Conservation (phyloP, 306 rosid species). For the Clitoria ternatea region DNA sequence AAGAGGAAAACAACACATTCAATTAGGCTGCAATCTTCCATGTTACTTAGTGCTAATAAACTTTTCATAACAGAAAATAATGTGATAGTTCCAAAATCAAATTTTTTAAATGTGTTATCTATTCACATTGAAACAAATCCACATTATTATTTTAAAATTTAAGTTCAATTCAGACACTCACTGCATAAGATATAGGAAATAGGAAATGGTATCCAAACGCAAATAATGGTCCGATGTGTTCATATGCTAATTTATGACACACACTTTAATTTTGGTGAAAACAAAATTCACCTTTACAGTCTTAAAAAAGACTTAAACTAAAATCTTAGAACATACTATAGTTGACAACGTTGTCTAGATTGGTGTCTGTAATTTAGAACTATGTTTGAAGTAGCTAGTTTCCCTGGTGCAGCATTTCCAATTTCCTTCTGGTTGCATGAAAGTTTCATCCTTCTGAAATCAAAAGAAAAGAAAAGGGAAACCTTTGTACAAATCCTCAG, state of each 20-base stretch:
- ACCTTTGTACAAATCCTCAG: constrained; percentile 22
- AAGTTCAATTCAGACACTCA: too few species aligned
- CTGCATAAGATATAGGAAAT: too few species aligned
- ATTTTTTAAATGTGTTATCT: too few species aligned
- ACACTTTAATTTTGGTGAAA: neutral
- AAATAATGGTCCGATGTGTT: neutral
- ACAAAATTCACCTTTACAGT: constrained; percentile 16
- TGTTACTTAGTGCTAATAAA: too few species aligned
- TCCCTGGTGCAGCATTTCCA: neutral
- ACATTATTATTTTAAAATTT: too few species aligned
- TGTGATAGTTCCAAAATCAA: too few species aligned
- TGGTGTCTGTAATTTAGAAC: neutral
- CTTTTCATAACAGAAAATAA: too few species aligned
- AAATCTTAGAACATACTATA: neutral
- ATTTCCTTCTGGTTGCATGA: neutral
- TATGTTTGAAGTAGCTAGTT: neutral
- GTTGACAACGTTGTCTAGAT: neutral
- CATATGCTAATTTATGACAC: constrained; percentile 2
- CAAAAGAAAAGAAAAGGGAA: neutral
- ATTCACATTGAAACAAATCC: too few species aligned
- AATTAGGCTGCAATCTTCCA: too few species aligned
- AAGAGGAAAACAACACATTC: too few species aligned
- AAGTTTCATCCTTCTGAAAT: neutral
- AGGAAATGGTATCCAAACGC: neutral
- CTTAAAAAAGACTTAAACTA: constrained; percentile 1